Percentiles rank a stretch among this genome's conserved stretches.
Evolutionary conservation across 2,329 filamentous ascomycete genomes (phyloP).

Genomic region (Chrysosphaeria jannelii): DNA sequence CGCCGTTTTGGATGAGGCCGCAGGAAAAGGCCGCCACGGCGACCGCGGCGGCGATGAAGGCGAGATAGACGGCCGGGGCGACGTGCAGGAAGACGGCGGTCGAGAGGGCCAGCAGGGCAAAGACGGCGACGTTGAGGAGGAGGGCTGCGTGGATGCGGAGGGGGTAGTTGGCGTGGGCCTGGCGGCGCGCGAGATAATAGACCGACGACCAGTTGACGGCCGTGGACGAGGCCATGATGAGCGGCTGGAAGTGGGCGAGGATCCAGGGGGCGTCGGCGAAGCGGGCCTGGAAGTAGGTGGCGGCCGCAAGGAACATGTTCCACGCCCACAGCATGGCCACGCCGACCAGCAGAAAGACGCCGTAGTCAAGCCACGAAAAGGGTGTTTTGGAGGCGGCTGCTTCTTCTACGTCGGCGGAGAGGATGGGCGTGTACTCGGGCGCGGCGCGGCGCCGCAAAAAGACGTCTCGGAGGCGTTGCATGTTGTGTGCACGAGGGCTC

Average conservation of each 20-base stretch:
- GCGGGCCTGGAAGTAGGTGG: conserved; percentile 69
- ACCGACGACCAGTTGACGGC: conserved; percentile 52
- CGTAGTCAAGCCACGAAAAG: conserved; percentile 72
- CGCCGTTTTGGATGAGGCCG: conserved; percentile 72
- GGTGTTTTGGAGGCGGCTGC: conserved; percentile 13
- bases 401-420: no score
- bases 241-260: conserved; percentile 58
- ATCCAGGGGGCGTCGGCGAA: conserved; percentile 44
- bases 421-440: no score
- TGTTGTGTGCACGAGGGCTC: no score
- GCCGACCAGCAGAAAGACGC: conserved; percentile 58
- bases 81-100: conserved; percentile 30
- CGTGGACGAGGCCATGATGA: conserved; percentile 65
- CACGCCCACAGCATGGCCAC: conserved; percentile 95
- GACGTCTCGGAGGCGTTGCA: no score
- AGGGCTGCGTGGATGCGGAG: conserved; percentile 57
- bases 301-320: conserved; percentile 96
- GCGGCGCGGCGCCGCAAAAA: no score
- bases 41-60: conserved; percentile 58
- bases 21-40: conserved; percentile 50
- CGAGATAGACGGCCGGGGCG: conserved; percentile 38
- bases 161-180: conserved; percentile 62
- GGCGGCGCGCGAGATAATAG: conserved; percentile 48
- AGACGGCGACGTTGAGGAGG: conserved; percentile 45
- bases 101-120: conserved; percentile 50